Evolutionary conservation across 345 rosid genomes (phyloP).

Genomic region (Citrus hindsii): DNA sequence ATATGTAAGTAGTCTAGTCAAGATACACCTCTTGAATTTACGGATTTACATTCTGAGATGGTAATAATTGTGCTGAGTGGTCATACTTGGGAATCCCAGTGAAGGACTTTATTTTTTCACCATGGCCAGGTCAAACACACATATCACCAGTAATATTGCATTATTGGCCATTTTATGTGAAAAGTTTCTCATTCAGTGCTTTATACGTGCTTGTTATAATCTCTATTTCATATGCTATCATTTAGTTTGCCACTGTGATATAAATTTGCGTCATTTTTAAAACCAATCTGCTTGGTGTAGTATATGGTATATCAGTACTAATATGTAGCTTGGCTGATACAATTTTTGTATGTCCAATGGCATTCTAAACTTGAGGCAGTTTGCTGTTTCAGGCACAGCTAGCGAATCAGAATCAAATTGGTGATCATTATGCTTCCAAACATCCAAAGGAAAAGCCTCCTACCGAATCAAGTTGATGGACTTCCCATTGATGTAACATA

Average conservation of each 20-base stretch:
- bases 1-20: neutral
- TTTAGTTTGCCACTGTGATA: neutral
- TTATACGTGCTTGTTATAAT: neutral
- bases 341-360: neutral
- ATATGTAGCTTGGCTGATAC: neutral
- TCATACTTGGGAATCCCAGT: no score
- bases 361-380: neutral
- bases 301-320: no score
- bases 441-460: constrained; percentile 74
- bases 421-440: constrained; percentile 60
- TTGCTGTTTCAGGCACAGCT: constrained; percentile 46
- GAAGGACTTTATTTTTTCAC: neutral
- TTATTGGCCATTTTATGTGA: neutral
- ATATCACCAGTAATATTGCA: neutral
- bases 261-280: neutral
- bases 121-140: neutral
- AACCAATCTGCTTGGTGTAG: neutral
- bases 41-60: neutral
- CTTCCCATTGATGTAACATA: constrained; percentile 10
- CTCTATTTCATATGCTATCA: neutral
- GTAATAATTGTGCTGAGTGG: neutral
- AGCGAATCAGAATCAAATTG: constrained; percentile 66
- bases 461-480: constrained; percentile 37
- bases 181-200: neutral
- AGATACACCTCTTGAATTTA: neutral